Conservation (phyloP, 352 stramenopile species). For the Plasmopara muralis region DNA sequence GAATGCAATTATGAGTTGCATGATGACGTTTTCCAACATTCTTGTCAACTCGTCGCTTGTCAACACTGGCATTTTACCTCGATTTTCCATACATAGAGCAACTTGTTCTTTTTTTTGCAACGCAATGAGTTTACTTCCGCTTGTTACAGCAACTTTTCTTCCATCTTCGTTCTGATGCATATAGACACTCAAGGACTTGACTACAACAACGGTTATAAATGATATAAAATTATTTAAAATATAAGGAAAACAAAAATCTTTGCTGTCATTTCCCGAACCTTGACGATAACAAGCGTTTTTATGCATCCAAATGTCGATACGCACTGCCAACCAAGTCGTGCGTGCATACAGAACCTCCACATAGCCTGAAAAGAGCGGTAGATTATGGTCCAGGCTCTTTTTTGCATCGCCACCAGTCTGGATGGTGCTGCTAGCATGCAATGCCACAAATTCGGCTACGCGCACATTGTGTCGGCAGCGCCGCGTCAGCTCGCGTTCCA, state of each 20-base stretch:
- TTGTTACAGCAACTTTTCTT: conserved; percentile 1
- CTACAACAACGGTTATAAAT: conserved; percentile 15
- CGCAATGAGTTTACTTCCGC: conserved; percentile 1
- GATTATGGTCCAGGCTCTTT: neutral
- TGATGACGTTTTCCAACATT: conserved; percentile 13
- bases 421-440: neutral
- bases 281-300: conserved; percentile 8
- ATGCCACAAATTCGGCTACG: conserved; percentile 19
- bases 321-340: conserved; percentile 19
- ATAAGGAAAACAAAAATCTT: neutral
- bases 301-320: conserved; percentile 23
- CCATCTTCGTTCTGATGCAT: conserved; percentile 11
- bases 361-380: conserved; percentile 21
- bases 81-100: conserved; percentile 5
- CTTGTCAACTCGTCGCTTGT: conserved; percentile 17
- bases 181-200: conserved; percentile 23
- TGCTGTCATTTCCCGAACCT: conserved; percentile 4
- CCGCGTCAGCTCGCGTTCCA: conserved; percentile 7
- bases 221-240: neutral
- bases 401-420: conserved; percentile 4
- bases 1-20: conserved; percentile 16
- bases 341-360: conserved; percentile 26
- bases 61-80: conserved; percentile 7
- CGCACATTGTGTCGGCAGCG: conserved; percentile 17
- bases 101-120: conserved; percentile 17